A percentile compares a stretch with the other conserved stretches of the same genome.
Conservation (phyloP, 768 basidiomycete genomes). For the Lentinus brumalis region DNA sequence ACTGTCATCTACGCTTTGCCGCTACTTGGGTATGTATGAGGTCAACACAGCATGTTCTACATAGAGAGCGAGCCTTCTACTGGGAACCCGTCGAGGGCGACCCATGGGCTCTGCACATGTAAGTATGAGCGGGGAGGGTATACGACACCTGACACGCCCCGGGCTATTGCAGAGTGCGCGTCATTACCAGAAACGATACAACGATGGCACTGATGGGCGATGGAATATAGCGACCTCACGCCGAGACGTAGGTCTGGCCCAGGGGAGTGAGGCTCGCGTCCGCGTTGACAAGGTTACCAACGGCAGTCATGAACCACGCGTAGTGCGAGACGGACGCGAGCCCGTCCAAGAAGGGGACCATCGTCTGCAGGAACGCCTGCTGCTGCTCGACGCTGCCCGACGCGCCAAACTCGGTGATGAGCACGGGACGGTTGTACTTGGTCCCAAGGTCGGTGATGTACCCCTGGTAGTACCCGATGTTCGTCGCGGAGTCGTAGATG, state of each 20-base stretch:
- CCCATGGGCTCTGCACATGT: background rate
- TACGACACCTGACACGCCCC: background rate
- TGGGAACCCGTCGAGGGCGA: conserved; percentile 1
- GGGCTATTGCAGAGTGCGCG: background rate
- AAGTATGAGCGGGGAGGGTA: background rate
- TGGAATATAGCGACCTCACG: conserved; percentile 1
- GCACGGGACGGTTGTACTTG: conserved; percentile 31
- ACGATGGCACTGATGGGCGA: background rate
- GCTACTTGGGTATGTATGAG: no score
- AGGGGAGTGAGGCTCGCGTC: conserved; percentile 25
- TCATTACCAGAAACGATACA: background rate
- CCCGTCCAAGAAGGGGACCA: conserved; percentile 33
- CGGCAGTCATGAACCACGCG: conserved; percentile 31
- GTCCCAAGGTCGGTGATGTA: conserved; percentile 32
- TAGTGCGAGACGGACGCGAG: conserved; percentile 27
- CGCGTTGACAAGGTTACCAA: conserved; percentile 28
- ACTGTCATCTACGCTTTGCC: background rate
- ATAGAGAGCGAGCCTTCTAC: conserved; percentile 1
- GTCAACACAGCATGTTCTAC: background rate
- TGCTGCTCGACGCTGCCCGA: conserved; percentile 25
- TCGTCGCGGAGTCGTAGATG: conserved; percentile 34
- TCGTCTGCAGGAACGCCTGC: conserved; percentile 28
- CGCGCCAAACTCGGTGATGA: conserved; percentile 36
- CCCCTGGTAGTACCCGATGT: conserved; percentile 32
- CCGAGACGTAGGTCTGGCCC: conserved; percentile 29